phyloP scores from a whole-genome alignment of 2,329 filamentous ascomycete species.

The Sporothrix sp. region DNA sequence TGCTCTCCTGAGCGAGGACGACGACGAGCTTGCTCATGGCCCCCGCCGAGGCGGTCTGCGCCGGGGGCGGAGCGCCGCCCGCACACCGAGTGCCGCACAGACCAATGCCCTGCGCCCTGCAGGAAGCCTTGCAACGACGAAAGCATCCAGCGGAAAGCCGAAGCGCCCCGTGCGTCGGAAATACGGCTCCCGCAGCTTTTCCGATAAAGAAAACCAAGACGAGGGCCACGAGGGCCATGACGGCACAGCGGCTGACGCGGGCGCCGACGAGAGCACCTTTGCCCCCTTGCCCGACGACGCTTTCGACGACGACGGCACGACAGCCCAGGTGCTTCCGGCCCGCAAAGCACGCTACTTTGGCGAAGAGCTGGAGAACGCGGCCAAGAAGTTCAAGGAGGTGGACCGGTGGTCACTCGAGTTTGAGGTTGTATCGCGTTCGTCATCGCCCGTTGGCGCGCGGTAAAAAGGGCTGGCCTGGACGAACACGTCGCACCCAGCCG shows the following conservation, averaged over 20 bases:
- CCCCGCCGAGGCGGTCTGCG: constrained; percentile 28
- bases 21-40: constrained; percentile 45
- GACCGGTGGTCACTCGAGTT: constrained; percentile 60
- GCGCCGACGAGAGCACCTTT: constrained; percentile 29
- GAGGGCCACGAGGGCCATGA: too few species aligned
- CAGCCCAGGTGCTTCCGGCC: constrained; percentile 29
- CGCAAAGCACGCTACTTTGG: constrained; percentile 21
- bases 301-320: constrained; percentile 31
- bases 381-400: constrained; percentile 57
- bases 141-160: constrained; percentile 8
- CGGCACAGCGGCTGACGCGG: constrained; percentile 10
- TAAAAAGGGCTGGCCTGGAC: constrained; percentile 21
- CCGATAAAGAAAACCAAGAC: constrained; percentile 20
- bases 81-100: constrained; percentile 9
- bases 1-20: constrained; percentile 36
- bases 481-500: too few species aligned
- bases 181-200: constrained; percentile 40
- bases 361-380: constrained; percentile 48
- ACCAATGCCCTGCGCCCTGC: too few species aligned
- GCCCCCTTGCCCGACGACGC: constrained; percentile 38
- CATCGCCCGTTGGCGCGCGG: constrained; percentile 42
- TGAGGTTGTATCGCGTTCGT: constrained; percentile 51
- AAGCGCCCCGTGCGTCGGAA: constrained; percentile 44
- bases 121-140: too few species aligned
- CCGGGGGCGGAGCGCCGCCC: constrained; percentile 6